Conservation (phyloP, 1,139 yeast species). For the Kodamaea fungicola region DNA sequence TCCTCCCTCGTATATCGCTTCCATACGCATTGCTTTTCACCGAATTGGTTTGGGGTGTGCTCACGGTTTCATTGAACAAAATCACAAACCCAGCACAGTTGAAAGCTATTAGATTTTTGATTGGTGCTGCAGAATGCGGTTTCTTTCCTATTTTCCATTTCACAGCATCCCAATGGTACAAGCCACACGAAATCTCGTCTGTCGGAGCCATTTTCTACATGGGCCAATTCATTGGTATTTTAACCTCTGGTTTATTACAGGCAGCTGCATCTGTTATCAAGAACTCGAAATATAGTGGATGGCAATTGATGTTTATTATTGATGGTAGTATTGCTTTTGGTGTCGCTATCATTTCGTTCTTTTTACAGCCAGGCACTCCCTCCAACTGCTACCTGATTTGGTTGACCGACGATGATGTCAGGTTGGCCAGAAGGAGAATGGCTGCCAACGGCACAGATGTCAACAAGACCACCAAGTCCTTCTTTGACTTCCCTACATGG, state of each 20-base stretch:
- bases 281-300: conserved; percentile 18
- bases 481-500: conserved; percentile 23
- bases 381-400: conserved; percentile 25
- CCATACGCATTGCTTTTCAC: conserved; percentile 21
- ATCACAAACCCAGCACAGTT: conserved; percentile 17
- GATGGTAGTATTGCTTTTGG: conserved; percentile 25
- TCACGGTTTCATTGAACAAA: conserved; percentile 20
- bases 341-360: conserved; percentile 23
- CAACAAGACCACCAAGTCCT: conserved; percentile 16
- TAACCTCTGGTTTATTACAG: conserved; percentile 28
- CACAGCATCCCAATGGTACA: conserved; percentile 24
- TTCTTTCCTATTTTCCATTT: conserved; percentile 23
- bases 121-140: conserved; percentile 27
- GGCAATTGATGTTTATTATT: conserved; percentile 31
- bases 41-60: conserved; percentile 24
- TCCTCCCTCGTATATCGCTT: conserved; percentile 20
- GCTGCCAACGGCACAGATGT: conserved; percentile 23
- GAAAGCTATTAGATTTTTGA: conserved; percentile 26
- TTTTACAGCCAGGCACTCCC: conserved; percentile 30
- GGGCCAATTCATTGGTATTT: conserved; percentile 28
- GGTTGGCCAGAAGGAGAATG: conserved; percentile 23
- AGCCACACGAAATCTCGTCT: conserved; percentile 23
- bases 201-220: conserved; percentile 27
- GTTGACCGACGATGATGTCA: conserved; percentile 28
- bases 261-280: conserved; percentile 20